Percentiles rank a stretch among this genome's conserved stretches.
phyloP scores from a whole-genome alignment of 2,329 filamentous ascomycete genomes.

The Apiospora sp. region DNA sequence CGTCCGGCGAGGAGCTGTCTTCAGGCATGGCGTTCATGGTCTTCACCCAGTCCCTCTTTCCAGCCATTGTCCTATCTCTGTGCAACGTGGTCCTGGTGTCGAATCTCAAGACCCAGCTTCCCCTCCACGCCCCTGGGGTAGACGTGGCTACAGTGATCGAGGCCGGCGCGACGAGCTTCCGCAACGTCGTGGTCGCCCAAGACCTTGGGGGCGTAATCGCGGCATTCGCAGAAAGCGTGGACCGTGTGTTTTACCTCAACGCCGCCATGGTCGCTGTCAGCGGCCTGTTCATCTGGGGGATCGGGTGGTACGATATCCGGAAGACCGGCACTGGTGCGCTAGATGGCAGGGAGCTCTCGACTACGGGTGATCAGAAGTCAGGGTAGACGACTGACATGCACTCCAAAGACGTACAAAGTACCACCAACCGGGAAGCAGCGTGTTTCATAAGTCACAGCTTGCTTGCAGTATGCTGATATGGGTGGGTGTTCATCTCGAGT shows the following conservation, averaged over 20 bases:
- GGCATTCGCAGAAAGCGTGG: conserved; percentile 55
- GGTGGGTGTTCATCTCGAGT: no score
- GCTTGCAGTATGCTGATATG: no score
- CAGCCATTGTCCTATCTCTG: conserved; percentile 58
- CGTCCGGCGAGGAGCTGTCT: conserved; percentile 39
- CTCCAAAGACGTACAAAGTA: no score
- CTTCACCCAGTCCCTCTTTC: conserved; percentile 52
- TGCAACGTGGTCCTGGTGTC: conserved; percentile 61
- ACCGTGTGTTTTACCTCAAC: conserved; percentile 51
- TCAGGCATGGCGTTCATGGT: conserved; percentile 43
- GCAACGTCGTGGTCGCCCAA: conserved; percentile 39
- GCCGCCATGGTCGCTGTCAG: conserved; percentile 53
- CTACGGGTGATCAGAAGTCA: no score
- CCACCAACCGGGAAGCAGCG: no score
- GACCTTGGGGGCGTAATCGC: conserved; percentile 44
- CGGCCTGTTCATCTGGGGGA: background rate
- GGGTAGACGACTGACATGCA: no score
- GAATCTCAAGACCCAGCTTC: conserved; percentile 50
- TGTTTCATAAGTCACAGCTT: no score
- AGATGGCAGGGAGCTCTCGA: no score
- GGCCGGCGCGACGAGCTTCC: conserved; percentile 45
- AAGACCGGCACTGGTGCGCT: background rate
- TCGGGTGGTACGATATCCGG: background rate
- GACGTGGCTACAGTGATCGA: conserved; percentile 43
- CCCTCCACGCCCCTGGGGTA: conserved; percentile 43